These are phyloP conservation scores for Dittrichia graveolens DNA, from an alignment of 129 eudicot species.

Conservation along the genomic window DNA sequence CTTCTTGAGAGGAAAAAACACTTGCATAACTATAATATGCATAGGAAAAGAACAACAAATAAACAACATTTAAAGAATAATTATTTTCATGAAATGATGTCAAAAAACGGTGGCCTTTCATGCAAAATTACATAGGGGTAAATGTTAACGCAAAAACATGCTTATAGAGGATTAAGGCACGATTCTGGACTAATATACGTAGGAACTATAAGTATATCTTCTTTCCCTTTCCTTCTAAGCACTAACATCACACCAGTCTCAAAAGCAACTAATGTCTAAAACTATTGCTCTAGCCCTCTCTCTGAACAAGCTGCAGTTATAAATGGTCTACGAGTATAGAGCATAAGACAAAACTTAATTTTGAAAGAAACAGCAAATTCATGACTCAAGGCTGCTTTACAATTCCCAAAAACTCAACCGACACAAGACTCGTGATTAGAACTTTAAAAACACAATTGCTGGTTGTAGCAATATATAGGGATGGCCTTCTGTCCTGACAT, in stretches of 20 bases:
- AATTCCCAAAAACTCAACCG: too few relatives aligned
- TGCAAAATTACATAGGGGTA: background rate
- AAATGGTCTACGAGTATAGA: background rate
- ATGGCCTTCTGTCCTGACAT: too few relatives aligned
- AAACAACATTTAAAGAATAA: background rate
- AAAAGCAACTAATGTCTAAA: background rate
- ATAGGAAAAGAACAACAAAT: background rate
- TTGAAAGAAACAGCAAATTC: background rate
- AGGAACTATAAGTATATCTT: background rate
- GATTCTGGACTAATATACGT: background rate
- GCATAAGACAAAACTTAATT: background rate
- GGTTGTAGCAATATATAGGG: too few relatives aligned
- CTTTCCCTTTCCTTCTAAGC: background rate
- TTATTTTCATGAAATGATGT: background rate
- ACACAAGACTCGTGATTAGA: too few relatives aligned
- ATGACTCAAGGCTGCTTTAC: too few relatives aligned
- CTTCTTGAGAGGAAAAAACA: background rate
- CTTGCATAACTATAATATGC: background rate
- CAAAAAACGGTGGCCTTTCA: background rate
- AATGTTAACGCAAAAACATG: background rate
- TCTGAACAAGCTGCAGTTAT: background rate
- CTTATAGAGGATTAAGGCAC: background rate
- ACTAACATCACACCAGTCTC: background rate
- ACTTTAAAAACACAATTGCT: too few relatives aligned
- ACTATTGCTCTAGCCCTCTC: constrained; percentile 3